These are phyloP conservation scores for Entophlyctis luteolus DNA, from an alignment of 192 early-diverging fungal genomes.

Conservation along the genomic window DNA sequence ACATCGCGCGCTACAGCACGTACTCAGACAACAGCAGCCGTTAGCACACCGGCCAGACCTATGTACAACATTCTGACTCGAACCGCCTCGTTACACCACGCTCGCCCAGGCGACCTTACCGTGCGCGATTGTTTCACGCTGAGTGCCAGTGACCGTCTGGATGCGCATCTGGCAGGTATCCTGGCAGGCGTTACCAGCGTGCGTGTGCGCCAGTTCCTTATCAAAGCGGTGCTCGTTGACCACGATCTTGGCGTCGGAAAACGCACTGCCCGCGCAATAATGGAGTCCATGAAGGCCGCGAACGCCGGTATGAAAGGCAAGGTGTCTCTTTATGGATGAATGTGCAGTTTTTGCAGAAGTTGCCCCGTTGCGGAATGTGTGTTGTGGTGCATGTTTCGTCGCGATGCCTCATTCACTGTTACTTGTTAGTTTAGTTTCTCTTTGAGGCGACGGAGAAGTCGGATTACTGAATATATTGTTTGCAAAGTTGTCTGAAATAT, in stretches of 20 bases:
- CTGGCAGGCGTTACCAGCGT: background rate
- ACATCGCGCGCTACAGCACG: background rate
- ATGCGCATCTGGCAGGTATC: conserved; percentile 5
- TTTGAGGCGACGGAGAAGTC: too few relatives aligned
- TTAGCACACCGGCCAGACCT: background rate
- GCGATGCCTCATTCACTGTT: too few relatives aligned
- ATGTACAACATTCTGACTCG: background rate
- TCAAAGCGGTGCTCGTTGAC: conserved; percentile 19
- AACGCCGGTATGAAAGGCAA: conserved; percentile 21
- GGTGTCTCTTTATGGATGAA: too few relatives aligned
- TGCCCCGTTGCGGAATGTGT: too few relatives aligned
- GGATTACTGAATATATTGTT: too few relatives aligned
- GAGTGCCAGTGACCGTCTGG: background rate
- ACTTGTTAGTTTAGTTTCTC: too few relatives aligned
- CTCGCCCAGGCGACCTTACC: background rate
- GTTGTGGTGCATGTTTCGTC: too few relatives aligned
- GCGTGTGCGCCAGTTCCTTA: conserved; percentile 4
- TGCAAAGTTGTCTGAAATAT: too few relatives aligned
- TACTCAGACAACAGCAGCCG: background rate
- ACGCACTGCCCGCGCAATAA: conserved; percentile 9
- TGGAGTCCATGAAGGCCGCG: conserved; percentile 15
- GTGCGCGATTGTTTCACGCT: conserved; percentile 5
- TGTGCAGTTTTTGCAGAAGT: too few relatives aligned
- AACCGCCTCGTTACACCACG: background rate
- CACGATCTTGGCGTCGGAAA: conserved; percentile 18